phyloP scores from a whole-genome alignment of 2,329 filamentous ascomycete genomes.

The Sclerotiophoma versabilis region DNA sequence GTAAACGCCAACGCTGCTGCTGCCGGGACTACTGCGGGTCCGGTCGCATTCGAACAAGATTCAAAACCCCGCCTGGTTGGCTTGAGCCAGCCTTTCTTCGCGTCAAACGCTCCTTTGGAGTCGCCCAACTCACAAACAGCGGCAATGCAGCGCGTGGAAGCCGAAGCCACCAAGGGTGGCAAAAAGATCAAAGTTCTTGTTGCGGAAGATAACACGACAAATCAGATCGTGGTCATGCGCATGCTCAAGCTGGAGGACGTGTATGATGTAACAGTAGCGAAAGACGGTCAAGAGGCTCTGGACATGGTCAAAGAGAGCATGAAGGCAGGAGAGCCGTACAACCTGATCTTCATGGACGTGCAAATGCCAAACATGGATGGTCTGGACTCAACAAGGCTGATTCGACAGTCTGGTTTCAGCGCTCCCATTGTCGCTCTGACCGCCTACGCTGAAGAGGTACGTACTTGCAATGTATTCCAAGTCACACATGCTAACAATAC shows the following conservation, averaged over 20 bases:
- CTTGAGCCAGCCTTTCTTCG: conserved; percentile 83
- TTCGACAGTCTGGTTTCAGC: conserved; percentile 84
- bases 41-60: conserved; percentile 62
- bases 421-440: conserved; percentile 90
- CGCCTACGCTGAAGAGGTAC: conserved; percentile 88
- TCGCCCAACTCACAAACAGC: conserved; percentile 68
- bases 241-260: conserved; percentile 79
- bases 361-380: conserved; percentile 94
- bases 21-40: conserved; percentile 26
- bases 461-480: conserved; percentile 37
- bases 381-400: conserved; percentile 82
- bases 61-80: conserved; percentile 81
- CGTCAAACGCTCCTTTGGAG: conserved; percentile 55
- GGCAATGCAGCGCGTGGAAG: conserved; percentile 70
- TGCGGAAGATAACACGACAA: conserved; percentile 75
- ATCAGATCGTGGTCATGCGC: conserved; percentile 60
- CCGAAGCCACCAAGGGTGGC: conserved; percentile 62
- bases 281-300: conserved; percentile 77
- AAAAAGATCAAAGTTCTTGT: conserved; percentile 81
- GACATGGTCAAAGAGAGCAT: conserved; percentile 85
- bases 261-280: conserved; percentile 88
- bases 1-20: conserved; percentile 18
- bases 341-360: conserved; percentile 95
- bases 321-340: conserved; percentile 74
- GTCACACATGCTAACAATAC: conserved; percentile 14